Conservation (phyloP, 2,329 filamentous ascomycete genomes). For the Juglanconis sp. region DNA sequence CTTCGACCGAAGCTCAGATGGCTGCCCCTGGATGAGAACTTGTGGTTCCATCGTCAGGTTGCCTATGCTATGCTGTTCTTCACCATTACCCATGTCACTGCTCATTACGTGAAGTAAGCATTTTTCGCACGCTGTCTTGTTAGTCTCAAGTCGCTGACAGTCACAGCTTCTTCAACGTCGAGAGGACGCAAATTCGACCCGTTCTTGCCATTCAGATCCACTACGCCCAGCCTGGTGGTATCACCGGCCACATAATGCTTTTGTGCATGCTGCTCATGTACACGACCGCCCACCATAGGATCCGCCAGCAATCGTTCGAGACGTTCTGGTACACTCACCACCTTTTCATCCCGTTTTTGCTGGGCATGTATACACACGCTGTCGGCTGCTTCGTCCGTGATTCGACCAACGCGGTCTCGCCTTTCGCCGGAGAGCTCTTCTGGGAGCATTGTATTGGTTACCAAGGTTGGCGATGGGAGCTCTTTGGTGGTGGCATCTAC, state of each 20-base stretch:
- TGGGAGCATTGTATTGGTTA: conserved; percentile 95
- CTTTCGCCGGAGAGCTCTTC: conserved; percentile 77
- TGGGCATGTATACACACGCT: conserved; percentile 93
- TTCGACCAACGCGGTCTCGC: conserved; percentile 66
- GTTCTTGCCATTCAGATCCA: conserved; percentile 85
- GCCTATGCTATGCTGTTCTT: conserved; percentile 87
- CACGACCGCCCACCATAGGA: conserved; percentile 88
- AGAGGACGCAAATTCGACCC: conserved; percentile 76
- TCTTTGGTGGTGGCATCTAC: conserved; percentile 82
- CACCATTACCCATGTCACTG: conserved; percentile 69
- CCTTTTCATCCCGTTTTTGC: conserved; percentile 92
- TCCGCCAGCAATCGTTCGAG: conserved; percentile 95
- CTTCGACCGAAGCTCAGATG: conserved; percentile 84
- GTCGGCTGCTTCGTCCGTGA: conserved; percentile 96
- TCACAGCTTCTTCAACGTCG: conserved; percentile 89
- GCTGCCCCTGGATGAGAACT: conserved; percentile 90
- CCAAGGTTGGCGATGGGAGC: conserved; percentile 95
- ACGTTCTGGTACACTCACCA: conserved; percentile 99
- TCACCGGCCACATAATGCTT: conserved; percentile 96
- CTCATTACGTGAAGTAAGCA: conserved; percentile 89
- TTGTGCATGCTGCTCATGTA: conserved; percentile 99
- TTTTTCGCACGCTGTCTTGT: too few species aligned
- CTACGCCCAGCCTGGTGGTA: conserved; percentile 82
- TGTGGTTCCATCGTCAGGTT: conserved; percentile 95
- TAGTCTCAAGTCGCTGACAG: neutral